phyloP scores from a whole-genome alignment of 352 stramenopile genomes.

The Plasmopara muralis region DNA sequence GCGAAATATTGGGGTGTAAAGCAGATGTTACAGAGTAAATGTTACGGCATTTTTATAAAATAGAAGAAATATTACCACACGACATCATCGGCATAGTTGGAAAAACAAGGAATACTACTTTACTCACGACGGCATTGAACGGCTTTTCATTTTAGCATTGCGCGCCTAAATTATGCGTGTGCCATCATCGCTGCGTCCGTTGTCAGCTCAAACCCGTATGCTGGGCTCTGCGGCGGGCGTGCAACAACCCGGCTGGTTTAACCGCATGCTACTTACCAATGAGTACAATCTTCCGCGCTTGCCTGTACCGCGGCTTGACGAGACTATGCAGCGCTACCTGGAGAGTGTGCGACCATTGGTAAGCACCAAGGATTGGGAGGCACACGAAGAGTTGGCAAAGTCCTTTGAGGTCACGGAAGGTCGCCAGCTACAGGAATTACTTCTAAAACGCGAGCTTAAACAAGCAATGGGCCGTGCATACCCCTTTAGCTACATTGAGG shows the following conservation, averaged over 20 bases:
- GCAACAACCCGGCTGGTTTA: conserved; percentile 58
- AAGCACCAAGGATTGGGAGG: conserved; percentile 47
- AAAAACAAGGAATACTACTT: no score
- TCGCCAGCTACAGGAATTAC: conserved; percentile 46
- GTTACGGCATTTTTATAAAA: no score
- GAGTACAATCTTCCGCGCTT: conserved; percentile 75
- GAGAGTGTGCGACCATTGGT: conserved; percentile 76
- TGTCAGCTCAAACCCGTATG: conserved; percentile 12
- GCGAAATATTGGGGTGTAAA: no score
- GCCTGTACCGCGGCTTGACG: conserved; percentile 83
- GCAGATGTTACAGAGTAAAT: no score
- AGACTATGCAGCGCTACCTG: conserved; percentile 86
- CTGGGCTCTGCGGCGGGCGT: conserved; percentile 17
- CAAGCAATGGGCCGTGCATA: conserved; percentile 79
- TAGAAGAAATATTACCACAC: no score
- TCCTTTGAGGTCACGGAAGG: conserved; percentile 49
- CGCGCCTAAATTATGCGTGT: conserved; percentile 16
- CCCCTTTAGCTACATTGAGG: conserved; percentile 91
- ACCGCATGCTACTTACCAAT: conserved; percentile 67
- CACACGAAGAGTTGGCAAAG: conserved; percentile 56
- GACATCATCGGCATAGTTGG: no score
- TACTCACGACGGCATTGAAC: no score
- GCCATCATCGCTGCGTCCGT: conserved; percentile 11
- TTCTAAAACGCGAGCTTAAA: conserved; percentile 67
- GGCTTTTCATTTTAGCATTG: no score